Percentiles rank a stretch among this genome's conserved stretches.
phyloP scores from a whole-genome alignment of 2,329 filamentous ascomycete genomes.

The Zasmidium angulare region DNA sequence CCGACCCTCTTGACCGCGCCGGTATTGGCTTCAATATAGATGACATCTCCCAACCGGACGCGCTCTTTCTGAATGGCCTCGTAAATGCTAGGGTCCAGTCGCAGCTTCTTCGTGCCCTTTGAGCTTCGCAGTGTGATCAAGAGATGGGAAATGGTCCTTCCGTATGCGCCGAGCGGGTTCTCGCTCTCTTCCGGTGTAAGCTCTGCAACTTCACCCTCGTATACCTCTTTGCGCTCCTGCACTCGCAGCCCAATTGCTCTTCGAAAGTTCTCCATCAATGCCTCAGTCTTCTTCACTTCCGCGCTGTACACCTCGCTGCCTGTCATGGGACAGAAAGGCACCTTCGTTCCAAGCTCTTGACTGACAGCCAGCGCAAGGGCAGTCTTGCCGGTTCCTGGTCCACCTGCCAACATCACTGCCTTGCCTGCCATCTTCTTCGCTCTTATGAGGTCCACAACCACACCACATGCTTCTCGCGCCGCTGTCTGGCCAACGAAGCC shows the following conservation, averaged over 20 bases:
- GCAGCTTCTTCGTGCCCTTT: slow-evolving; percentile 95
- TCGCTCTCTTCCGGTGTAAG: slow-evolving; percentile 96
- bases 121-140: slow-evolving; percentile 93
- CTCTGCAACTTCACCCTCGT: slow-evolving; percentile 97
- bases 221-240: slow-evolving; percentile 98
- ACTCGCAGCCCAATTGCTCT: slow-evolving; percentile 95
- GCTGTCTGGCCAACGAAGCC: slow-evolving; percentile 88
- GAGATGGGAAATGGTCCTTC: slow-evolving; percentile 94
- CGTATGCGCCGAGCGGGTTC: slow-evolving; percentile 94
- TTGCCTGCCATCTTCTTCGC: slow-evolving; percentile 97
- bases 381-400: slow-evolving; percentile 95
- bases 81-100: slow-evolving; percentile 96
- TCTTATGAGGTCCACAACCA: slow-evolving; percentile 93
- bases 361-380: slow-evolving; percentile 92
- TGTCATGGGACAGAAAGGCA: slow-evolving; percentile 97
- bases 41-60: slow-evolving; percentile 92
- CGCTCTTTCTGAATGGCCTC: slow-evolving; percentile 98
- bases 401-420: slow-evolving; percentile 88
- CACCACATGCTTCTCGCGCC: slow-evolving; percentile 92
- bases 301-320: slow-evolving; percentile 97
- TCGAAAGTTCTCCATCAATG: slow-evolving; percentile 98
- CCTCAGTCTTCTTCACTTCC: slow-evolving; percentile 99
- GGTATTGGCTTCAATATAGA: slow-evolving; percentile 99
- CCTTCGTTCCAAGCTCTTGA: slow-evolving; percentile 96
- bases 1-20: slow-evolving; percentile 97